Base-by-base conservation (phyloP, 2,329 filamentous ascomycete species). In the Sclerotinia minor region DNA sequence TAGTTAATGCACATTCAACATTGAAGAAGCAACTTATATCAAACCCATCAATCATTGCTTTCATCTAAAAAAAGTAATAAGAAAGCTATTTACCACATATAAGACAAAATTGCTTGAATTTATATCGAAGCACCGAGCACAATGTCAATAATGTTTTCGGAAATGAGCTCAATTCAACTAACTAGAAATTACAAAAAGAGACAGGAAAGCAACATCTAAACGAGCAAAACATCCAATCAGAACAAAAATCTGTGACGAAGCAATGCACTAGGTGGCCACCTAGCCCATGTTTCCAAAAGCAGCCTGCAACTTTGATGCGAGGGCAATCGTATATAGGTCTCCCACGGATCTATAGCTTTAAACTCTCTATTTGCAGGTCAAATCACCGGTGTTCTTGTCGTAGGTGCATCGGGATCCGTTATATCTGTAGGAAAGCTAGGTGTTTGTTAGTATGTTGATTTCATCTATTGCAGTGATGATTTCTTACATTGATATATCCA, bases 91-190 rank as follows among this genome's bases (percentile, higher is more conserved):
- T 1, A 38, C 15, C 38, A 38, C 11, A 13, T 2, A 13, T 38
- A 2, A 38, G n/a, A n/a, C 38, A 38, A 38, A 3, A 11, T 38
- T 38, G 11, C 11, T 38, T 11, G 35, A 38, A 1, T 38, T 9
- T 13, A 13, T 13, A 3, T 15, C 0, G 11, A 38, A 38, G 38
- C 11, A 38, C 38, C 38, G 11, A 38, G 38, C 38, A 38, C 11
- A 38, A 38, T 13, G 38, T 38, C 38, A 38, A 38, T 38, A 38
- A 38, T 38, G 13, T 38, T 35, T 54, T n/a, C 13, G 15, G 29
- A 2, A 54, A 35, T 32, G 52, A 54, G 52, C 52, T 54, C 29
- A n/a, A 54, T 54, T 54, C 4, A n/a, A 54, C 29, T 54, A 54
- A 21, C 17, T 54, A 54, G 52, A 15, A 1, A 54, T 19, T 21